Percentiles rank a stretch among this genome's conserved stretches.
Evolutionary conservation across 2,329 filamentous ascomycete genomes (phyloP).

Genomic region (Alternaria panax): DNA sequence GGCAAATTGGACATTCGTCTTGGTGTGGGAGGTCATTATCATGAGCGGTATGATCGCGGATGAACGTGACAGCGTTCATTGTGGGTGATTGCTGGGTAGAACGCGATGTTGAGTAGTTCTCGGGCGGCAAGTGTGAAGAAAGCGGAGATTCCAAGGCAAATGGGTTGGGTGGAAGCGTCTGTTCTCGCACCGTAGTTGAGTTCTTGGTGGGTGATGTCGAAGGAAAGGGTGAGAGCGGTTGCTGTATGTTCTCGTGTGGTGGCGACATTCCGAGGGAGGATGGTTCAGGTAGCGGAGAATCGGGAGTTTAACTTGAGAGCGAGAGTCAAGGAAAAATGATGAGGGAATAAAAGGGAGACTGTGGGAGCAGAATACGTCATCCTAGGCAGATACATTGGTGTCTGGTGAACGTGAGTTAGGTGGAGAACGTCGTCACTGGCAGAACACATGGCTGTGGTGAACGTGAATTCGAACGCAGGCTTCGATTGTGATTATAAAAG

Average conservation of each 20-base stretch:
- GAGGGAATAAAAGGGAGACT: neutral
- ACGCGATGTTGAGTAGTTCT: neutral
- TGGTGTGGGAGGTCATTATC: neutral
- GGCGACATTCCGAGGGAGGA: neutral
- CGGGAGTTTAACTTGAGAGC: neutral
- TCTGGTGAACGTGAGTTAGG: neutral
- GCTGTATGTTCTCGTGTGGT: neutral
- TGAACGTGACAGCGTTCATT: conserved; percentile 1
- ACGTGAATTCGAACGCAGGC: neutral
- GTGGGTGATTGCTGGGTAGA: neutral
- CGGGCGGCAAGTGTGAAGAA: neutral
- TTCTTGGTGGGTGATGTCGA: neutral
- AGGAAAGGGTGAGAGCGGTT: neutral
- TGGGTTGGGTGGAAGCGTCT: neutral
- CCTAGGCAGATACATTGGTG: neutral
- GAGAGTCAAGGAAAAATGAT: neutral
- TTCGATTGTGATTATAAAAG: neutral
- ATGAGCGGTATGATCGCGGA: conserved; percentile 1
- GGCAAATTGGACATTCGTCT: conserved; percentile 31
- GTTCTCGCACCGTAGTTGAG: neutral
- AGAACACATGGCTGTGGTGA: neutral
- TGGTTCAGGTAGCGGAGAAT: neutral
- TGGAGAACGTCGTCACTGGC: neutral
- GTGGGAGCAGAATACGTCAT: neutral
- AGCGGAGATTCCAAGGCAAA: neutral